phyloP scores from a whole-genome alignment of 2,329 filamentous ascomycete species.

The Teratosphaeriaceae sp. region DNA sequence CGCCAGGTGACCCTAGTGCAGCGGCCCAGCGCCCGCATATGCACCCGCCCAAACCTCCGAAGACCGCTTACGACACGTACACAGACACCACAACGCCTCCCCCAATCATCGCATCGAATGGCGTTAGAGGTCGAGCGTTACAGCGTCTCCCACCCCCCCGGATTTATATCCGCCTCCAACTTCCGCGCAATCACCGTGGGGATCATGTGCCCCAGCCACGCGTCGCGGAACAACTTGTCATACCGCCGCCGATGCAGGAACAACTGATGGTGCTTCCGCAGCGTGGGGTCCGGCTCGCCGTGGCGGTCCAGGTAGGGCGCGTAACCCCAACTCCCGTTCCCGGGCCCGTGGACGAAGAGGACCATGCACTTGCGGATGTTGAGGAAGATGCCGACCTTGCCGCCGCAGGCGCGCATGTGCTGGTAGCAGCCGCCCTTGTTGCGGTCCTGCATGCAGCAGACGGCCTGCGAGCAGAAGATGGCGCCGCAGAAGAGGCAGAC shows the following conservation, averaged over 20 bases:
- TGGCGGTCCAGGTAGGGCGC: conserved; percentile 95
- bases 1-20: not conserved
- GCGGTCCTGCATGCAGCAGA: conserved; percentile 73
- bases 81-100: not conserved
- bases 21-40: too few species aligned
- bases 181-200: conserved; percentile 85
- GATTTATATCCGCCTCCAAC: conserved; percentile 92
- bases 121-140: too few species aligned
- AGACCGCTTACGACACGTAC: too few species aligned
- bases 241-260: conserved; percentile 93
- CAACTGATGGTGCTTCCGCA: conserved; percentile 77
- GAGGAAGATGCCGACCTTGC: conserved; percentile 86
- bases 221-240: conserved; percentile 75
- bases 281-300: conserved; percentile 88
- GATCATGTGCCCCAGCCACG: conserved; percentile 81
- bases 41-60: too few species aligned
- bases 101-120: too few species aligned
- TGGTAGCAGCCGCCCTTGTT: conserved; percentile 74
- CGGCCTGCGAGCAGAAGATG: conserved; percentile 92
- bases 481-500: conserved; percentile 93
- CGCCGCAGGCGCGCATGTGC: conserved; percentile 84
- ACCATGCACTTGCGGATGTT: conserved; percentile 95
- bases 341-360: conserved; percentile 71
- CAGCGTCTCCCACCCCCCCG: conserved; percentile 86
- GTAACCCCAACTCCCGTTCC: conserved; percentile 73